These are phyloP conservation scores for Fusarium pilosicola DNA, from an alignment of 2,329 filamentous ascomycete genomes.

Conservation along the genomic window DNA sequence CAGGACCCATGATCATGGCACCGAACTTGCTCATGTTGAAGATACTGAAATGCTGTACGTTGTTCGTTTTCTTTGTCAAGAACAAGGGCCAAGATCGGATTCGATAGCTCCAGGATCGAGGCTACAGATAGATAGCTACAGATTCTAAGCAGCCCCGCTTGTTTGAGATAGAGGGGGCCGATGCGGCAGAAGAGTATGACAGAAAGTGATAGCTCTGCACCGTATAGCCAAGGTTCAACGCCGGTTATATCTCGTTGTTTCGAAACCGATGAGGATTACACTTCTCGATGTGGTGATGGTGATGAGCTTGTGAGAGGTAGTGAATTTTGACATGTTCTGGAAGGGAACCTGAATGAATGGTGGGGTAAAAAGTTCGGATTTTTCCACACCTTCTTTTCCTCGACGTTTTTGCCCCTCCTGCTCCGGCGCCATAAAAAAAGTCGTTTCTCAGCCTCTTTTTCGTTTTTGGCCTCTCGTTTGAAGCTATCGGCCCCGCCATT, in stretches of 20 bases:
- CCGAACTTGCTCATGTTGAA: constrained; percentile 89
- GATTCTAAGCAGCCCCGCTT: constrained; percentile 33
- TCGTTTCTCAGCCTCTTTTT: constrained; percentile 3
- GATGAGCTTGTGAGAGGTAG: constrained; percentile 9
- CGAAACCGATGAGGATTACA: constrained; percentile 4
- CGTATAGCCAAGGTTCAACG: neutral
- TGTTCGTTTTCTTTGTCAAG: constrained; percentile 10
- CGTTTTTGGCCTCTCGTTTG: neutral
- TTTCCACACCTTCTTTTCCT: constrained; percentile 3
- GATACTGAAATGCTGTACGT: constrained; percentile 19
- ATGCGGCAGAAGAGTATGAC: neutral
- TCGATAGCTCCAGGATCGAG: constrained; percentile 16
- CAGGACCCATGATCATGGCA: constrained; percentile 93
- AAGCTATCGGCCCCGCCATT: constrained; percentile 32
- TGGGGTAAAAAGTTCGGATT: constrained; percentile 37
- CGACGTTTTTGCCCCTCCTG: constrained; percentile 6
- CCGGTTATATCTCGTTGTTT: neutral
- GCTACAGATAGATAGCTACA: constrained; percentile 15
- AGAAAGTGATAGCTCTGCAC: neutral
- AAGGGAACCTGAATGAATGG: constrained; percentile 15
- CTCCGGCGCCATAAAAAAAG: neutral
- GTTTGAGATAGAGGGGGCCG: constrained; percentile 2
- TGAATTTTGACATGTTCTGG: constrained; percentile 29
- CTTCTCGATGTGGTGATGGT: constrained; percentile 16
- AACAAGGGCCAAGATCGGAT: constrained; percentile 21